Conservation (phyloP, 1,284 basidiomycete genomes). For the Leccinum griseonigrum region DNA sequence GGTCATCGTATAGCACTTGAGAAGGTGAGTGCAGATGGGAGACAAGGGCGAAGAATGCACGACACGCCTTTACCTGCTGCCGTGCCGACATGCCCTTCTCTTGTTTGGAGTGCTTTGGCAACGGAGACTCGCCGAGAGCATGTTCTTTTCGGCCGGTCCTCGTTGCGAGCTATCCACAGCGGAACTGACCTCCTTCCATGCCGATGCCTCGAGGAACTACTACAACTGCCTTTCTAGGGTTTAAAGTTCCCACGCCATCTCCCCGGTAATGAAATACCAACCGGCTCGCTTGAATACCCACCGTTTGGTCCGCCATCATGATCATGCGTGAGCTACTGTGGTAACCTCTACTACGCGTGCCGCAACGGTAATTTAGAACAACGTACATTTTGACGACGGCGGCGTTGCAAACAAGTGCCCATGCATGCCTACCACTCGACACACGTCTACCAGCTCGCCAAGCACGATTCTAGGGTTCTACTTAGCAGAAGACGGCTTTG, state of each 20-base stretch:
- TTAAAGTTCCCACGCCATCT: conserved; percentile 20
- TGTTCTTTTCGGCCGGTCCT: conserved; percentile 24
- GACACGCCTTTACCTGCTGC: conserved; percentile 37
- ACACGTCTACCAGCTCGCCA: conserved; percentile 2
- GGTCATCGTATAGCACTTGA: conserved; percentile 37
- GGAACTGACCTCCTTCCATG: conserved; percentile 25
- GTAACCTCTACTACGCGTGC: not conserved
- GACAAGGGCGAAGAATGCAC: conserved; percentile 37
- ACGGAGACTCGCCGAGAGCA: conserved; percentile 6
- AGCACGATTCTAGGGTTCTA: conserved; percentile 6
- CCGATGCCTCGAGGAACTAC: conserved; percentile 31
- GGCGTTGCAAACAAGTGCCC: conserved; percentile 3
- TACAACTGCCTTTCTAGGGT: conserved; percentile 19
- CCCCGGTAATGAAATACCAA: conserved; percentile 24
- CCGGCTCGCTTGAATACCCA: conserved; percentile 19
- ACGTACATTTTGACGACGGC: conserved; percentile 1
- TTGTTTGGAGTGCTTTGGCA: conserved; percentile 31
- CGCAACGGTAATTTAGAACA: conserved; percentile 24
- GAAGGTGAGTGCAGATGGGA: conserved; percentile 34
- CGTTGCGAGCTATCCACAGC: conserved; percentile 23
- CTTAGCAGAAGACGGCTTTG: not conserved
- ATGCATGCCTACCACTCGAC: conserved; percentile 1
- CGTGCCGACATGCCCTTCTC: conserved; percentile 35
- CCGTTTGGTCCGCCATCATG: conserved; percentile 15
- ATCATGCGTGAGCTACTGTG: not conserved